Percentiles rank a stretch among this genome's conserved stretches.
phyloP scores from a whole-genome alignment of 371 early-diverging fungal species.

The Syncephalastrum monosporum region DNA sequence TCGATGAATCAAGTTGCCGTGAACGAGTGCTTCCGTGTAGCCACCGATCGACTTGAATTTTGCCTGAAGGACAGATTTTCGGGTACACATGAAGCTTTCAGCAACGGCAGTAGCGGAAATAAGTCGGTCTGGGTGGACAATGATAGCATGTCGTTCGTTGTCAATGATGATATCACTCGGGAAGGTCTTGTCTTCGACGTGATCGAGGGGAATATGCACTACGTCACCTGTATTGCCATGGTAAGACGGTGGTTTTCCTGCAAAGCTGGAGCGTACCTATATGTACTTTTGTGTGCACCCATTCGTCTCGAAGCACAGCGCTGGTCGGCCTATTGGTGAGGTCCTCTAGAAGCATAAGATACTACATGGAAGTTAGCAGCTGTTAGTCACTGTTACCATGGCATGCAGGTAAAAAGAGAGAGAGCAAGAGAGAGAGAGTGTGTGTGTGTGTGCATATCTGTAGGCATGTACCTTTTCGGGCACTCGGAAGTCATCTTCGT shows the following conservation, averaged over 20 bases:
- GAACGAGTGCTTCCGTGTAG: constrained; percentile 59
- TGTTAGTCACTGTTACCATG: background rate
- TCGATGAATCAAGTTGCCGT: constrained; percentile 82
- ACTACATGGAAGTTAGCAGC: background rate
- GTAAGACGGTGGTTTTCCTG: background rate
- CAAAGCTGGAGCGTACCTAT: constrained; percentile 9
- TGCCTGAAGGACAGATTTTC: constrained; percentile 74
- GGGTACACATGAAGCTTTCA: constrained; percentile 71
- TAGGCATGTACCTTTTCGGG: constrained; percentile 15
- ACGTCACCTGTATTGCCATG: constrained; percentile 37
- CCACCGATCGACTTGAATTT: constrained; percentile 54
- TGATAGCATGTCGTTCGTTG: constrained; percentile 48
- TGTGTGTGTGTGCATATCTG: too few relatives aligned
- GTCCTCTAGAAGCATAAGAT: constrained; percentile 6
- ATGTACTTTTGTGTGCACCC: constrained; percentile 37
- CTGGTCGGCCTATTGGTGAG: background rate
- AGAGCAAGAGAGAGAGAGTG: too few relatives aligned
- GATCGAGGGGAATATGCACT: constrained; percentile 46
- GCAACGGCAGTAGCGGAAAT: constrained; percentile 77
- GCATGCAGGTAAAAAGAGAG: too few relatives aligned
- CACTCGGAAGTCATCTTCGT: background rate
- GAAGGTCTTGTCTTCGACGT: constrained; percentile 5
- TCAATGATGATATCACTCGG: constrained; percentile 43
- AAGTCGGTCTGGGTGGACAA: constrained; percentile 81
- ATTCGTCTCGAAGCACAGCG: constrained; percentile 42